A percentile compares a stretch with the other conserved stretches of the same genome.
Evolutionary conservation across 768 basidiomycete genomes (phyloP).

Genomic region (Leccinum subgranulosum): DNA sequence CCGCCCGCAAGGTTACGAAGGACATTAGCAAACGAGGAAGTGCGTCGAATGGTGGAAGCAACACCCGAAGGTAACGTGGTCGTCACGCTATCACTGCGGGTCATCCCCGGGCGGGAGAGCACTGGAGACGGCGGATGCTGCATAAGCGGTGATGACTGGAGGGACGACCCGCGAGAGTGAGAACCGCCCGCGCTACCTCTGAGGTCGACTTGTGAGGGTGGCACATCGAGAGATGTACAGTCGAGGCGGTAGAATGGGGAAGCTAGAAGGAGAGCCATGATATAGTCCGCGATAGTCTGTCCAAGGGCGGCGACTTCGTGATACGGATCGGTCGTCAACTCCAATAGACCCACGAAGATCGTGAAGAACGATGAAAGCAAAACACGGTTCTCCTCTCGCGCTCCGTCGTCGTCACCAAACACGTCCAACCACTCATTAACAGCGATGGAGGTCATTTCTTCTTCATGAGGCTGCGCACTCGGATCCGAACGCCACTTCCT

Average conservation of each 20-base stretch:
- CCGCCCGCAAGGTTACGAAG: slow-evolving; percentile 67
- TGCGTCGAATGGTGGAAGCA: slow-evolving; percentile 67
- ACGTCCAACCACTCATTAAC: slow-evolving; percentile 76
- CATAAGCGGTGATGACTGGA: slow-evolving; percentile 47
- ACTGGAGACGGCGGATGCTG: slow-evolving; percentile 47
- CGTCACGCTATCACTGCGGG: slow-evolving; percentile 61
- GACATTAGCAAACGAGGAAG: slow-evolving; percentile 77
- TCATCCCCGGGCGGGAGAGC: slow-evolving; percentile 44
- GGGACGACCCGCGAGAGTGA: slow-evolving; percentile 45
- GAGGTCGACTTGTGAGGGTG: slow-evolving; percentile 42
- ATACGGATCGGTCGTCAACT: slow-evolving; percentile 91
- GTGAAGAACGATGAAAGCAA: slow-evolving; percentile 92
- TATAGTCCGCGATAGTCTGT: slow-evolving; percentile 88
- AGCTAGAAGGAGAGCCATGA: slow-evolving; percentile 85
- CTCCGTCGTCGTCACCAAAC: slow-evolving; percentile 57
- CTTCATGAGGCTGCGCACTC: slow-evolving; percentile 42
- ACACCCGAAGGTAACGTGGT: slow-evolving; percentile 60
- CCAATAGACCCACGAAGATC: slow-evolving; percentile 83
- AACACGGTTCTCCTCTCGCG: slow-evolving; percentile 76
- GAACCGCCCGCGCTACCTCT: slow-evolving; percentile 27
- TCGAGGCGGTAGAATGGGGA: slow-evolving; percentile 81
- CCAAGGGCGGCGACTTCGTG: slow-evolving; percentile 90
- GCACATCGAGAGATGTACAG: slow-evolving; percentile 55
- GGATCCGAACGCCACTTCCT: slow-evolving; percentile 52
- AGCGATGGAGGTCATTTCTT: slow-evolving; percentile 72